phyloP scores from a whole-genome alignment of 345 rosid genomes.

The Arabis alpina region DNA sequence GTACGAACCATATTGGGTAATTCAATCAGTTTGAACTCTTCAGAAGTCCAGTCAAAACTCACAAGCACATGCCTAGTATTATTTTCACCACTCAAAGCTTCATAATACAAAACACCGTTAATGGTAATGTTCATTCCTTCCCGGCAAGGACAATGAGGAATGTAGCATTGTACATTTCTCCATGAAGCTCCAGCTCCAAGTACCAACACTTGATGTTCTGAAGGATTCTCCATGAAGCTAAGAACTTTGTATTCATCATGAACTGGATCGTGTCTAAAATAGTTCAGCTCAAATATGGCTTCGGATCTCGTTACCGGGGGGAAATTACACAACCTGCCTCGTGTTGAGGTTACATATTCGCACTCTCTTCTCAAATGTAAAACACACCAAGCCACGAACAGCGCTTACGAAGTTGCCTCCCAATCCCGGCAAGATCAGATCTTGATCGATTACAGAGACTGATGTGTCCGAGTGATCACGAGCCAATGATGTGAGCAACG shows the following conservation, averaged over 20 bases:
- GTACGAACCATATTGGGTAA: neutral
- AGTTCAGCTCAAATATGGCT: no score
- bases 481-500: neutral
- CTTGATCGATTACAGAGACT: neutral
- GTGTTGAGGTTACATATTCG: neutral
- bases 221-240: neutral
- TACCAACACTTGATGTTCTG: slow-evolving; percentile 15
- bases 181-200: slow-evolving; percentile 21
- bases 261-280: slow-evolving; percentile 2
- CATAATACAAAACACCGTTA: slow-evolving; percentile 4
- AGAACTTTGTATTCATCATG: slow-evolving; percentile 24
- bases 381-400: slow-evolving; percentile 7
- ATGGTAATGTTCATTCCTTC: no score
- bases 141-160: neutral
- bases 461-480: neutral
- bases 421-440: neutral
- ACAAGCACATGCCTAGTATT: neutral
- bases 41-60: slow-evolving; percentile 11
- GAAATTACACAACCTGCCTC: slow-evolving; percentile 9
- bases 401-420: neutral
- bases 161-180: slow-evolving; percentile 12
- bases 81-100: neutral
- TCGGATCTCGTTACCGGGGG: neutral
- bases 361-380: neutral
- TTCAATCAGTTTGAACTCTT: slow-evolving; percentile 4